Conservation (phyloP, 352 stramenopile genomes). For the Pythium oligandrum region DNA sequence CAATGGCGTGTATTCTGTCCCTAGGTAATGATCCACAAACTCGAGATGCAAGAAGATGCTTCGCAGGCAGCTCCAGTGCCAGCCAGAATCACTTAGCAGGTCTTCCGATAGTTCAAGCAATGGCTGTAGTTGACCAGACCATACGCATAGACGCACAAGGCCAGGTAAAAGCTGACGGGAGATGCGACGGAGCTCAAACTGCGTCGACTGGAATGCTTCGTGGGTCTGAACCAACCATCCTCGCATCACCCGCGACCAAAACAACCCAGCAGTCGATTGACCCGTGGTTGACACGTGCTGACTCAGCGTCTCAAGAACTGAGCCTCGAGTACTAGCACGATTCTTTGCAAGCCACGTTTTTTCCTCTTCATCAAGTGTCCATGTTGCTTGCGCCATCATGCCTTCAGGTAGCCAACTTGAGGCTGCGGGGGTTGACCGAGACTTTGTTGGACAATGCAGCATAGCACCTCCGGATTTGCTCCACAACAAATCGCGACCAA, state of each 20-base stretch:
- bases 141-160: constrained; percentile 45
- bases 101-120: constrained; percentile 3
- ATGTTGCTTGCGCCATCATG: constrained; percentile 26
- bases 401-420: constrained; percentile 1
- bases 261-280: constrained; percentile 4
- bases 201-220: constrained; percentile 36
- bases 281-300: not conserved
- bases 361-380: constrained; percentile 27
- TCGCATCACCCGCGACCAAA: constrained; percentile 30
- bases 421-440: not conserved
- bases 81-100: constrained; percentile 2
- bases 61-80: constrained; percentile 33
- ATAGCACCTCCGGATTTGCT: not conserved
- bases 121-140: constrained; percentile 32
- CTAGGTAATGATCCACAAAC: constrained; percentile 26
- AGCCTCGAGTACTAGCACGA: not conserved
- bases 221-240: constrained; percentile 40
- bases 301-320: constrained; percentile 10
- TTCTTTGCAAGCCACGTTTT: not conserved
- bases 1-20: not conserved
- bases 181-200: constrained; percentile 70
- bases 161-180: constrained; percentile 50
- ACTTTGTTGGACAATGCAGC: not conserved
- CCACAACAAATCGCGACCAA: constrained; percentile 31
- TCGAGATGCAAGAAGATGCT: constrained; percentile 36